Evolutionary conservation across 2,329 filamentous ascomycete species (phyloP), one percentile per base, ranked within the genome.

Genomic region (Fusarium sp.): DNA sequence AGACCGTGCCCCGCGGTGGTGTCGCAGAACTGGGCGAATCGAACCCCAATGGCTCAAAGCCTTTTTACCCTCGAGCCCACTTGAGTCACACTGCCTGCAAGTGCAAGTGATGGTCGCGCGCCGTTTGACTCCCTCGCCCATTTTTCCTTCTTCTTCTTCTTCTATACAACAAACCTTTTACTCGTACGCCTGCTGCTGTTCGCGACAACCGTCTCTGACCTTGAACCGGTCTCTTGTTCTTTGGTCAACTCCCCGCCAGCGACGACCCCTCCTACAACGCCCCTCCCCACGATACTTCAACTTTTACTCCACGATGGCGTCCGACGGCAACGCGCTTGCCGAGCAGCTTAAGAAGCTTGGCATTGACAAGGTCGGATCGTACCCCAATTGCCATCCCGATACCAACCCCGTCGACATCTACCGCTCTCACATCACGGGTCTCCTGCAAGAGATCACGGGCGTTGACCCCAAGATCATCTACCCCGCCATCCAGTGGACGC

Each of bases 321-420:
- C 71, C 61, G 76, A 79, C 67, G 66, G 63, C 48, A 77, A 79
- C 73, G 69, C 73, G 9, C 76, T 79, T 67, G 75, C 77, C 50
- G 59, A 59, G 56, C 77, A 79, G 77, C 77, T 79, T 67, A 45
- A 78, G 75, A 39, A 75, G 63, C 72, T 75, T 35, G 71, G 73
- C 18, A 65, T 75, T 61, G 65, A 76, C 39, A 71, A 69, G 54
- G 57, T 78, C 57, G 69, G 77, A 35, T 62, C 58, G 24, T 92
- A 86, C 80, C 87, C 90, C 43, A 87, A 86, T 80, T 90, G 88
- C 78, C 86, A 92, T 80, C 93, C 93, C 65, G 88, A 92, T 33
- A 85, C 89, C 77, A 97, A 97, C 84, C 92, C 93, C 5, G 86
- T 94, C 79, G 94, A 97, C 79, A 88, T 96, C 70, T 97, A 95